phyloP scores from a whole-genome alignment of 345 rosid genomes.

The Hibiscus syriacus region DNA sequence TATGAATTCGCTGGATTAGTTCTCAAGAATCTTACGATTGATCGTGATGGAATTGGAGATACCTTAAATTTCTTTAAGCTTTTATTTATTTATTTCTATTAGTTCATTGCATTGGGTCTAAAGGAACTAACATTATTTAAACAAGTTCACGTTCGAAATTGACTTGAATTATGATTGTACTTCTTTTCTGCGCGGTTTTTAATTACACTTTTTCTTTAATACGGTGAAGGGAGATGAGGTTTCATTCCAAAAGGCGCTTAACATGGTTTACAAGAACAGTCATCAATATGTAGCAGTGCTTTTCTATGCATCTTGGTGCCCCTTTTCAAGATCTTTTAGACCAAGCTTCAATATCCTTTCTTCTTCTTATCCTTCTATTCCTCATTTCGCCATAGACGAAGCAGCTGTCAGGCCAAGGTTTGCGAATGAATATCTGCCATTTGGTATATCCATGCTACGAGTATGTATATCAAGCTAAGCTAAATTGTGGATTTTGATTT shows the following conservation, averaged over 20 bases:
- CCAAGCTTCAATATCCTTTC: constrained; percentile 65
- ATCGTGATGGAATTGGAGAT: neutral
- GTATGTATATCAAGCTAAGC: neutral
- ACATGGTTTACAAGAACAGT: constrained; percentile 50
- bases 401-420: constrained; percentile 83
- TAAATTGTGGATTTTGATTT: constrained; percentile 11
- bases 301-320: constrained; percentile 96
- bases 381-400: constrained; percentile 79
- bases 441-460: neutral
- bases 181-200: neutral
- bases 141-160: neutral
- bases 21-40: no score
- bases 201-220: constrained; percentile 7
- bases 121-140: neutral
- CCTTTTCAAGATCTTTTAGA: constrained; percentile 65
- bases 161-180: neutral
- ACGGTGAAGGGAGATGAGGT: constrained; percentile 76
- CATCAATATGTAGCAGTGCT: constrained; percentile 69
- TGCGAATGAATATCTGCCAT: constrained; percentile 12
- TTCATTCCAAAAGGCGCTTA: constrained; percentile 60
- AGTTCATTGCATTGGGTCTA: neutral
- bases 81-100: neutral
- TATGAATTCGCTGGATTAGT: neutral
- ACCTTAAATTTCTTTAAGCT: neutral
- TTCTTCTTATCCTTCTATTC: constrained; percentile 53